phyloP scores from a whole-genome alignment of 73 alveolate genomes.

The Symbiodinium natans region DNA sequence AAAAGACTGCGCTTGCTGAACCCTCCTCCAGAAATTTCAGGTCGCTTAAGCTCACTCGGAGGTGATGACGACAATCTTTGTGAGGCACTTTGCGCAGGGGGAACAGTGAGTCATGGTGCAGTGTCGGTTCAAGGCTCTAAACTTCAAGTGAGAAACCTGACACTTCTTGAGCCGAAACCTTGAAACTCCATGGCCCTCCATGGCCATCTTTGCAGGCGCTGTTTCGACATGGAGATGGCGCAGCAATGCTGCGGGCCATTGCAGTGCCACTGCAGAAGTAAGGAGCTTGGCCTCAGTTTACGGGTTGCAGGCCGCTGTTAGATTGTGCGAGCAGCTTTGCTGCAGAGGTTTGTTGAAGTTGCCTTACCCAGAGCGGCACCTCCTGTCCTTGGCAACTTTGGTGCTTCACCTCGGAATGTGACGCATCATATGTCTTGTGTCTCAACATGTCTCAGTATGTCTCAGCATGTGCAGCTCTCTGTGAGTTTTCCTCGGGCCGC shows the following conservation, averaged over 20 bases:
- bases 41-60: neutral
- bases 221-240: slow-evolving; percentile 42
- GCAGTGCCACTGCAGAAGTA: slow-evolving; percentile 59
- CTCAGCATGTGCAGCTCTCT: neutral
- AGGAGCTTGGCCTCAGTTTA: neutral
- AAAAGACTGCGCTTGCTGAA: too few relatives aligned
- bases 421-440: too few relatives aligned
- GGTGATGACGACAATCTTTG: neutral
- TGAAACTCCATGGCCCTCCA: too few relatives aligned
- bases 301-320: too few relatives aligned
- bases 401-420: neutral
- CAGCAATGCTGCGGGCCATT: slow-evolving; percentile 53
- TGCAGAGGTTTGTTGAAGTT: slow-evolving; percentile 74
- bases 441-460: too few relatives aligned
- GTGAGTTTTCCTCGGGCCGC: neutral
- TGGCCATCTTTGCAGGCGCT: too few relatives aligned
- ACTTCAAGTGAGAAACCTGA: too few relatives aligned
- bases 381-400: slow-evolving; percentile 63
- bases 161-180: neutral
- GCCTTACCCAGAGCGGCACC: slow-evolving; percentile 90
- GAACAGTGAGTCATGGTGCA: neutral
- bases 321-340: too few relatives aligned
- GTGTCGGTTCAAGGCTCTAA: too few relatives aligned
- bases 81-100: neutral
- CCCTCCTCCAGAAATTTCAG: neutral